Evolutionary conservation across 1,139 yeast genomes (phyloP).

Genomic region (Yamadazyma sp.): DNA sequence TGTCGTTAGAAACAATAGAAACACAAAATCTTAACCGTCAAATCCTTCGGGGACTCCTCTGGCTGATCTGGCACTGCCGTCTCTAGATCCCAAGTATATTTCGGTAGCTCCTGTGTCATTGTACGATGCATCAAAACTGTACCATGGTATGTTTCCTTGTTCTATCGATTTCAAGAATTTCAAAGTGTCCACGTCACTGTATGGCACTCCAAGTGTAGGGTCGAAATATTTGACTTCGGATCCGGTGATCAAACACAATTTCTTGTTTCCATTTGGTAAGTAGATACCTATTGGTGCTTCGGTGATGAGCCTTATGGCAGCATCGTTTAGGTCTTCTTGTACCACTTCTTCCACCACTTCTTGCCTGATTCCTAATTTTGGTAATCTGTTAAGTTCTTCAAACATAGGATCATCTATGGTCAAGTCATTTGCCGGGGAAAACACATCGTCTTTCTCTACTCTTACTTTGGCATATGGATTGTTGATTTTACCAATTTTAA

Average conservation of each 20-base stretch:
- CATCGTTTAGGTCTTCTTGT: constrained; percentile 40
- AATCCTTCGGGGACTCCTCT: constrained; percentile 90
- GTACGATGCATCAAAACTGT: constrained; percentile 37
- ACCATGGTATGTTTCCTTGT: constrained; percentile 71
- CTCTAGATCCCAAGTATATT: constrained; percentile 56
- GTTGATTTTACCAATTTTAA: constrained; percentile 44
- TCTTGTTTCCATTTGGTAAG: constrained; percentile 68
- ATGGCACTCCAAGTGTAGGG: constrained; percentile 84
- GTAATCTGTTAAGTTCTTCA: constrained; percentile 55
- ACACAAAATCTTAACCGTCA: constrained; percentile 22
- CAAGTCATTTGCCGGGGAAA: constrained; percentile 34
- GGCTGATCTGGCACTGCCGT: constrained; percentile 59
- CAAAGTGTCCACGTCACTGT: constrained; percentile 78
- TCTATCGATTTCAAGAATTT: constrained; percentile 67
- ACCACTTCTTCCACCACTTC: constrained; percentile 46
- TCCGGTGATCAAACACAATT: constrained; percentile 76
- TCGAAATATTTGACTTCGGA: constrained; percentile 81
- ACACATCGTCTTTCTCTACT: constrained; percentile 37
- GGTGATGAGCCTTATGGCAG: constrained; percentile 53
- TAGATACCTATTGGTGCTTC: constrained; percentile 75
- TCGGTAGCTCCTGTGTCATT: constrained; percentile 64
- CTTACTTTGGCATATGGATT: constrained; percentile 42
- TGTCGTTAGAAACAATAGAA: not conserved
- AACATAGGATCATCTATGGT: constrained; percentile 43
- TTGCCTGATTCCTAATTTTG: constrained; percentile 63